Conservation (phyloP, 2,329 filamentous ascomycete genomes). For the Massarina eburnea region DNA sequence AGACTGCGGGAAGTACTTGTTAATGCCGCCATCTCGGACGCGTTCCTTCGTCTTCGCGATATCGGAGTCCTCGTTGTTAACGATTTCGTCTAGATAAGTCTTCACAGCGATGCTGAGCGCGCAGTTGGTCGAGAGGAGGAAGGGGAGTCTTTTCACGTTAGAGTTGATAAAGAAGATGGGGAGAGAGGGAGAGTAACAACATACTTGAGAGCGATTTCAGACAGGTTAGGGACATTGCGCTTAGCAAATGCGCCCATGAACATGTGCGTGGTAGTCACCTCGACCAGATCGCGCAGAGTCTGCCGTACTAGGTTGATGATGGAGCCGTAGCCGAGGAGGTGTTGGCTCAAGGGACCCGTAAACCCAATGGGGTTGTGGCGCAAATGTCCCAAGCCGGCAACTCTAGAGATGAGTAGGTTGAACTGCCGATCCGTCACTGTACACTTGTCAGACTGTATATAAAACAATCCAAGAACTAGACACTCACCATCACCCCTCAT, state of each 20-base stretch:
- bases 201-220: constrained; percentile 72
- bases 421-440: constrained; percentile 73
- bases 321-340: constrained; percentile 82
- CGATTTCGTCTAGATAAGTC: constrained; percentile 74
- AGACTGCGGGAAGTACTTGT: constrained; percentile 63
- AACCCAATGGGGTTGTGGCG: constrained; percentile 86
- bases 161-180: constrained; percentile 36
- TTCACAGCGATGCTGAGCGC: constrained; percentile 78
- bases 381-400: constrained; percentile 79
- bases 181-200: constrained; percentile 38
- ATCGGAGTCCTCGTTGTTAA: constrained; percentile 56
- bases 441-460: constrained; percentile 17
- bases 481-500: constrained; percentile 53
- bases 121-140: constrained; percentile 70
- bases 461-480: neutral
- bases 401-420: constrained; percentile 80
- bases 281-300: constrained; percentile 77
- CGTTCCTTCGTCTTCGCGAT: constrained; percentile 52
- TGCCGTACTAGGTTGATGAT: constrained; percentile 78
- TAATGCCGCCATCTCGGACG: constrained; percentile 54
- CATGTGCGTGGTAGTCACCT: constrained; percentile 78
- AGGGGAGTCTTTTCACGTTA: constrained; percentile 56
- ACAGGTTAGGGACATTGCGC: constrained; percentile 60
- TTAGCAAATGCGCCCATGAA: constrained; percentile 79
- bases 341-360: constrained; percentile 89